Conservation (phyloP, 1,284 basidiomycete species). For the Bjerkandera adusta region DNA sequence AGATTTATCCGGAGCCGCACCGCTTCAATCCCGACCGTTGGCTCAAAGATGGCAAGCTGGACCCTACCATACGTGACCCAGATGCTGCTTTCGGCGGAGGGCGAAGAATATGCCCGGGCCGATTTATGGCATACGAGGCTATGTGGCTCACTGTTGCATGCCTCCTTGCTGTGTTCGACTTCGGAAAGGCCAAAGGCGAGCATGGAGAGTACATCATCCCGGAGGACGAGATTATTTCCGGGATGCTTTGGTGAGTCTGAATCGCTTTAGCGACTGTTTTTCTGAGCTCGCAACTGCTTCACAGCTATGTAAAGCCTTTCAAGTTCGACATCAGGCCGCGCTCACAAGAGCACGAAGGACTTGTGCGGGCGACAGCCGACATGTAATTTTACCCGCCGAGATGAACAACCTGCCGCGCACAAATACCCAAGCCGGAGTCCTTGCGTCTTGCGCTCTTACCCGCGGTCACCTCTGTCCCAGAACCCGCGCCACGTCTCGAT, state of each 20-base stretch:
- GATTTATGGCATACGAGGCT: background rate
- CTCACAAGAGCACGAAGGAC: background rate
- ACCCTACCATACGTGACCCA: conserved; percentile 17
- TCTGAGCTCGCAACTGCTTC: too few relatives aligned
- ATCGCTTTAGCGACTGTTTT: background rate
- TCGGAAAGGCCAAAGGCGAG: conserved; percentile 1
- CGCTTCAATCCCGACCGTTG: conserved; percentile 6
- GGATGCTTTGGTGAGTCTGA: conserved; percentile 23
- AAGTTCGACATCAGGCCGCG: conserved; percentile 13
- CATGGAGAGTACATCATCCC: background rate
- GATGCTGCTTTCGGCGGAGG: conserved; percentile 6
- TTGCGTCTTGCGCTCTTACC: too few relatives aligned
- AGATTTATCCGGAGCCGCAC: conserved; percentile 1
- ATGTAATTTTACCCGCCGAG: too few relatives aligned
- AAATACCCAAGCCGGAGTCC: too few relatives aligned
- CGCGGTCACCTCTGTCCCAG: too few relatives aligned
- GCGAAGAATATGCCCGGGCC: conserved; percentile 7
- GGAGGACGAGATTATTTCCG: conserved; percentile 8
- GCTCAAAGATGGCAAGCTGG: conserved; percentile 6
- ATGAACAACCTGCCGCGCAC: too few relatives aligned
- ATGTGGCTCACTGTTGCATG: conserved; percentile 5
- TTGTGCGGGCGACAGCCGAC: too few relatives aligned
- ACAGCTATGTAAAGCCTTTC: conserved; percentile 16
- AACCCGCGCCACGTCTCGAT: too few relatives aligned
- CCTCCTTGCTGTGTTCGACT: background rate